A percentile compares a stretch with the other conserved stretches of the same genome.
Evolutionary conservation across 345 rosid genomes (phyloP).

Genomic region (Arabidopsis thaliana): TAIR10.1 NC_003071.7:19420001-19420500

Average conservation of each 20-base stretch:
- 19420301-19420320: conserved; percentile 47
- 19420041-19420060: conserved; percentile 81
- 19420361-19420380: conserved; percentile 42
- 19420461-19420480: conserved; percentile 42
- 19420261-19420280: conserved; percentile 42
- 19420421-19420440: conserved; percentile 34
- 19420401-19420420: conserved; percentile 41
- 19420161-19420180: conserved; percentile 22
- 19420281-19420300: conserved; percentile 43
- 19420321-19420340: conserved; percentile 55
- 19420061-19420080: conserved; percentile 74
- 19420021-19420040: conserved; percentile 59
- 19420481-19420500: conserved; percentile 69
- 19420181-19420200: background rate
- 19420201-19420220: conserved; percentile 49
- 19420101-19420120: conserved; percentile 54
- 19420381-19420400: conserved; percentile 36
- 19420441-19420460: conserved; percentile 37
- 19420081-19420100: conserved; percentile 73
- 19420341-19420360: conserved; percentile 63
- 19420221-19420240: conserved; percentile 42
- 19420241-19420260: conserved; percentile 51
- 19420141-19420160: background rate
- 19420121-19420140: conserved; percentile 55
- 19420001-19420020: conserved; percentile 65